Evolutionary conservation across 2,329 filamentous ascomycete species (phyloP).

Genomic region (Diatrype stigma): DNA sequence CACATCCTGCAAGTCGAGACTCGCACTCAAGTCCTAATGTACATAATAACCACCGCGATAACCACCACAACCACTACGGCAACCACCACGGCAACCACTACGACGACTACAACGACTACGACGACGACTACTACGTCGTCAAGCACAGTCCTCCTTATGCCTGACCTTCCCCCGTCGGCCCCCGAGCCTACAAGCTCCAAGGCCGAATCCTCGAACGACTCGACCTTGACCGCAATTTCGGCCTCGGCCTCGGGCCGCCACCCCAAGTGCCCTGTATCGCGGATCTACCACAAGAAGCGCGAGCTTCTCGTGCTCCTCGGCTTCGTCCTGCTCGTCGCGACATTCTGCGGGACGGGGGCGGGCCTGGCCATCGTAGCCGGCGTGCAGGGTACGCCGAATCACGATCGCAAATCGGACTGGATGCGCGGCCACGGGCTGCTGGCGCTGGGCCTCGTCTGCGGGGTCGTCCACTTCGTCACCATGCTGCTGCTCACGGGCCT

Average conservation of each 20-base stretch:
- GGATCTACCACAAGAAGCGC: not conserved
- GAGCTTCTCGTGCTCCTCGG: not conserved
- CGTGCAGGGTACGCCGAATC: not conserved
- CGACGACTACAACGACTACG: not conserved
- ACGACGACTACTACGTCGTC: not conserved
- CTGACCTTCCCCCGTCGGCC: no score
- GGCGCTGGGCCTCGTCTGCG: not conserved
- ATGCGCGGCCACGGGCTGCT: not conserved
- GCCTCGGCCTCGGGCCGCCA: no score
- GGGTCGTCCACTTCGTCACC: not conserved
- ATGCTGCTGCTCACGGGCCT: not conserved
- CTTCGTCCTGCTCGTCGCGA: not conserved
- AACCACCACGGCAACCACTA: not conserved
- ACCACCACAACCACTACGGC: not conserved
- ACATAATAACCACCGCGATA: not conserved
- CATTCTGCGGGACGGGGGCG: not conserved
- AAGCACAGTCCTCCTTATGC: no score
- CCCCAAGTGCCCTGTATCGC: no score
- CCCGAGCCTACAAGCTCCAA: no score
- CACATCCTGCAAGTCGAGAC: not conserved
- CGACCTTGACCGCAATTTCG: no score
- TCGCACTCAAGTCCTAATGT: not conserved
- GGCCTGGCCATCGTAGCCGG: not conserved
- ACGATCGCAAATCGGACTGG: not conserved
- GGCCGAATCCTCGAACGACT: no score